phyloP scores from a whole-genome alignment of 345 rosid genomes.

The Acer negundo region DNA sequence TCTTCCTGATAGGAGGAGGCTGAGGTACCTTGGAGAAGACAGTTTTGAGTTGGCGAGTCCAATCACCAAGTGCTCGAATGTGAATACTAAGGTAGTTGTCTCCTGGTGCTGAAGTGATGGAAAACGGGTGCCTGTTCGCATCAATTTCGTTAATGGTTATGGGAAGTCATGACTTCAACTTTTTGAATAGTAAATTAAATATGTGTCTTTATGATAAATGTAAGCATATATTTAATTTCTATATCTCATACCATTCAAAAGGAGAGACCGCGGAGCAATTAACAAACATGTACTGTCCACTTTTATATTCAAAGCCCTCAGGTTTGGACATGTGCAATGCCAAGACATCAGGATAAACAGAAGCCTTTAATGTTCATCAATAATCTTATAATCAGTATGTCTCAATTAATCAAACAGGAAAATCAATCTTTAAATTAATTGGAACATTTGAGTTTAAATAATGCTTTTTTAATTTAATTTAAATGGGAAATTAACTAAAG shows the following conservation, averaged over 20 bases:
- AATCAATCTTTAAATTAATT: neutral
- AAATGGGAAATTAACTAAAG: neutral
- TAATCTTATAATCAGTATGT: neutral
- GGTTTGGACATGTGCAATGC: conserved; percentile 86
- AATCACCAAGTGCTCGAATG: conserved; percentile 81
- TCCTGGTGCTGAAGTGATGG: conserved; percentile 89
- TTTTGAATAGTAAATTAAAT: too few relatives aligned
- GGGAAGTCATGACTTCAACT: neutral
- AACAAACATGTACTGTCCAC: conserved; percentile 95
- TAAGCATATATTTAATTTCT: neutral
- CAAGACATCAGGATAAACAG: conserved; percentile 79
- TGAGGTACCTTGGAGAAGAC: conserved; percentile 81
- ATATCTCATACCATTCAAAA: conserved; percentile 56
- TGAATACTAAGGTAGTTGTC: conserved; percentile 86
- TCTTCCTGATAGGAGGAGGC: conserved; percentile 59
- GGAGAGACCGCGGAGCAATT: conserved; percentile 80
- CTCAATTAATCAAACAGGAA: neutral
- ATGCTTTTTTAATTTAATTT: too few relatives aligned
- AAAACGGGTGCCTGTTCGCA: conserved; percentile 75
- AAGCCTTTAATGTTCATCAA: conserved; percentile 38
- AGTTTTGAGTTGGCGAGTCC: conserved; percentile 76
- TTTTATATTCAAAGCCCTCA: conserved; percentile 75
- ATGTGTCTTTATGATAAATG: neutral
- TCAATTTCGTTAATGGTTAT: neutral
- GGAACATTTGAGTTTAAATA: neutral